Percentiles rank a stretch among this genome's conserved stretches.
Conservation (phyloP, 495 filamentous ascomycete genomes). For the Trichoderma virens region DNA sequence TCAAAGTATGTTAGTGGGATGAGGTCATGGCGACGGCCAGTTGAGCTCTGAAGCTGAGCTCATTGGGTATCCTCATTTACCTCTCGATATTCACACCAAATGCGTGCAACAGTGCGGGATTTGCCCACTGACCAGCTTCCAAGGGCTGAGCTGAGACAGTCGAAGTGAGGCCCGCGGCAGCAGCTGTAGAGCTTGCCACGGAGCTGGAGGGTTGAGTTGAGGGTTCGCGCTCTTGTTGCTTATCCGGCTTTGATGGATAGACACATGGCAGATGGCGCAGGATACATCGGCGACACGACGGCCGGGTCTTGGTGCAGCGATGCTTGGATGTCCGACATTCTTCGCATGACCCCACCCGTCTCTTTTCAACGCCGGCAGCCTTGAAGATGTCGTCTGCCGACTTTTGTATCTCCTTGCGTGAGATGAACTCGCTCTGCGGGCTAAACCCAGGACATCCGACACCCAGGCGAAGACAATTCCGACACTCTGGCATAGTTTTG, state of each 20-base stretch:
- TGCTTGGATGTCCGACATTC: conserved; percentile 8
- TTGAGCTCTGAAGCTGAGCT: neutral
- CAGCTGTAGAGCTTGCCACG: neutral
- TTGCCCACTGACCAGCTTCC: neutral
- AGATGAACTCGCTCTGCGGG: conserved; percentile 7
- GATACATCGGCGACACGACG: conserved; percentile 5
- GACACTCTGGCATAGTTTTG: conserved; percentile 3
- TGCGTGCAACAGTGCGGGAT: neutral
- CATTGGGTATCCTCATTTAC: neutral
- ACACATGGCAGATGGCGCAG: neutral
- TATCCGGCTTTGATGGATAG: neutral
- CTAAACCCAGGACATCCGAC: conserved; percentile 3
- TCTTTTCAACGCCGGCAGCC: conserved; percentile 1
- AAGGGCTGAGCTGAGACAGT: neutral
- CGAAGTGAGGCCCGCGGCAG: neutral
- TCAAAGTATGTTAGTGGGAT: neutral
- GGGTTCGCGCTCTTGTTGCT: neutral
- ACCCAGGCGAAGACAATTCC: conserved; percentile 3
- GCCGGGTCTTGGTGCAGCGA: conserved; percentile 7
- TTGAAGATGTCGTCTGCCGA: conserved; percentile 7
- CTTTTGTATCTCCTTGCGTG: conserved; percentile 8
- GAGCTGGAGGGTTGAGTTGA: neutral
- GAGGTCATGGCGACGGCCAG: neutral
- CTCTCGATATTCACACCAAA: neutral
- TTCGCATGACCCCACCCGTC: conserved; percentile 5